phyloP scores from a whole-genome alignment of 768 basidiomycete genomes.

The Mycena chlorophos region DNA sequence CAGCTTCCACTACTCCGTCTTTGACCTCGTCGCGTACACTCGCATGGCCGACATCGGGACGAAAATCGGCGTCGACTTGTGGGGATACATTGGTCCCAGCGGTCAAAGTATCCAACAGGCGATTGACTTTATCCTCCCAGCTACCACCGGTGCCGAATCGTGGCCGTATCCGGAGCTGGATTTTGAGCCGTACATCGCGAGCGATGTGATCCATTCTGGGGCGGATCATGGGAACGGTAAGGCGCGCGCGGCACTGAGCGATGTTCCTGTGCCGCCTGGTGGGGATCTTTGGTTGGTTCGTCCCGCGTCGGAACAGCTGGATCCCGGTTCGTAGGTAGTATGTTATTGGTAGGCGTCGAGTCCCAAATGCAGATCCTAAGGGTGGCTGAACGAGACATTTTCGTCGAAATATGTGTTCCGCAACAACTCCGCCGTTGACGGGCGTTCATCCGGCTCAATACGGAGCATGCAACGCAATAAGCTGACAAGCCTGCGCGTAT shows the following conservation, averaged over 20 bases:
- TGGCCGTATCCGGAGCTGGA: slow-evolving; percentile 15
- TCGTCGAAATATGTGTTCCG: too few species aligned
- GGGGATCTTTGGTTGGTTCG: slow-evolving; percentile 16
- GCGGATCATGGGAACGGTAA: slow-evolving; percentile 10
- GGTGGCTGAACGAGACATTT: too few species aligned
- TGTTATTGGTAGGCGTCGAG: too few species aligned
- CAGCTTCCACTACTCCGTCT: slow-evolving; percentile 19
- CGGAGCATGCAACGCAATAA: too few species aligned
- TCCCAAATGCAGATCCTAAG: too few species aligned
- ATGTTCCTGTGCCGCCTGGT: slow-evolving; percentile 5
- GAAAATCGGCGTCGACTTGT: slow-evolving; percentile 17
- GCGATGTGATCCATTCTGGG: slow-evolving; percentile 11
- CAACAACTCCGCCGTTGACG: too few species aligned
- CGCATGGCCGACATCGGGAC: slow-evolving; percentile 10
- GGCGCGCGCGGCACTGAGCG: background rate
- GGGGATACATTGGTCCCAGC: slow-evolving; percentile 13
- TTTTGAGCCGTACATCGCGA: slow-evolving; percentile 9
- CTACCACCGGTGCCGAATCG: background rate
- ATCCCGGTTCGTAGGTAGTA: background rate
- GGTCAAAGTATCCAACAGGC: slow-evolving; percentile 13
- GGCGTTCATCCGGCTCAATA: too few species aligned
- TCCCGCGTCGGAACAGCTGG: slow-evolving; percentile 11
- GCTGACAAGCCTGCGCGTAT: too few species aligned
- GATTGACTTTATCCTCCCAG: slow-evolving; percentile 11
- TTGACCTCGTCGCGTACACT: slow-evolving; percentile 15